A percentile compares a stretch with the other conserved stretches of the same genome.
phyloP scores from a whole-genome alignment of 2,329 filamentous ascomycete genomes.

The Alternaria sp. region DNA sequence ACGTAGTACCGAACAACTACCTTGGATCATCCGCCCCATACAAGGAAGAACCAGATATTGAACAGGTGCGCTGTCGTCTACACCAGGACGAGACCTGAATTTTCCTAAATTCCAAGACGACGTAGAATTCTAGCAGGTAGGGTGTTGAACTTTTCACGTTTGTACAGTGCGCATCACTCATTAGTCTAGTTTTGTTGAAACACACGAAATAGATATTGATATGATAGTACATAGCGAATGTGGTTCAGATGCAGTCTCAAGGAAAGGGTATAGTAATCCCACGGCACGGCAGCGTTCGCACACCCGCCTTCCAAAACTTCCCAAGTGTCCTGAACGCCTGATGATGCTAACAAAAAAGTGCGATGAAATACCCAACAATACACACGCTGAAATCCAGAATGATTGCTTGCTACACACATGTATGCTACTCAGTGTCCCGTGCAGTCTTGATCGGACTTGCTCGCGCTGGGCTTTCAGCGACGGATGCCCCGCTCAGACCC shows the following conservation, averaged over 20 bases:
- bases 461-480: conserved; percentile 36
- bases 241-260: not conserved
- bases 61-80: not conserved
- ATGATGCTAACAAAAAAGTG: conserved; percentile 19
- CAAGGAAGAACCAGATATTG: not conserved
- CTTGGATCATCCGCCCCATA: not conserved
- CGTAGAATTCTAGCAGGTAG: not conserved
- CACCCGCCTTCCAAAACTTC: not conserved
- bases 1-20: not conserved
- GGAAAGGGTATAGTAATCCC: conserved; percentile 1
- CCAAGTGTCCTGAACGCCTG: conserved; percentile 6
- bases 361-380: conserved; percentile 1
- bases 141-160: not conserved
- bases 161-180: not conserved
- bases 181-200: not conserved
- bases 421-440: conserved; percentile 51
- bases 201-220: conserved; percentile 1
- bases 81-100: not conserved
- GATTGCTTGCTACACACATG: not conserved
- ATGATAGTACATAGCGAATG: conserved; percentile 12
- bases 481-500: conserved; percentile 19
- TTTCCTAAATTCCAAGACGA: not conserved
- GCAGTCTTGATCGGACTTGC: conserved; percentile 54
- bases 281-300: not conserved
- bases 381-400: conserved; percentile 2